Conservation (phyloP, 352 stramenopile genomes). For the Salisapilia sapeloensis region DNA sequence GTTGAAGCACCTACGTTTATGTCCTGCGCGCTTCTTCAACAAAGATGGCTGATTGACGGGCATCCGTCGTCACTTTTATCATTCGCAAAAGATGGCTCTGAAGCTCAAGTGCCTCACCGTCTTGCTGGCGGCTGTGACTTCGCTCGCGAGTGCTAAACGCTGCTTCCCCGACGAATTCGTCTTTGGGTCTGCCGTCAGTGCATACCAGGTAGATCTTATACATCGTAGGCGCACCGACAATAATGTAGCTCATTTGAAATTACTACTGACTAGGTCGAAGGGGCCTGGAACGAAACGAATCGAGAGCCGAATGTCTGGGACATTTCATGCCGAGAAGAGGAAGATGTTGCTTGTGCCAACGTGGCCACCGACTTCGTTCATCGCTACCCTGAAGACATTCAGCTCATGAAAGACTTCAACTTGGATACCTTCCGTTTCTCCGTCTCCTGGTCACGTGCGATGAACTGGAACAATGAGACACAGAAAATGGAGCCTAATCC, state of each 20-base stretch:
- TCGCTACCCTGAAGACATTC: slow-evolving; percentile 55
- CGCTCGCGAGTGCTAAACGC: too few species aligned
- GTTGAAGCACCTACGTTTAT: too few species aligned
- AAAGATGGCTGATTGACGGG: too few species aligned
- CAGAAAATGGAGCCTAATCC: slow-evolving; percentile 41
- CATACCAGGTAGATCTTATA: too few species aligned
- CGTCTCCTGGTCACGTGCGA: slow-evolving; percentile 78
- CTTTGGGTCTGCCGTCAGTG: slow-evolving; percentile 11
- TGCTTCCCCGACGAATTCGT: slow-evolving; percentile 17
- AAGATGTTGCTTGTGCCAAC: slow-evolving; percentile 26
- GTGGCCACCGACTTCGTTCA: slow-evolving; percentile 80
- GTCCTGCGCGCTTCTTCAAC: too few species aligned
- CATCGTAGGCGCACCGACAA: too few species aligned
- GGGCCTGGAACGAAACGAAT: not conserved
- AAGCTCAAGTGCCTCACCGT: too few species aligned
- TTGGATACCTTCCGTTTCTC: slow-evolving; percentile 79
- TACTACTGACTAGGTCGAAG: not conserved
- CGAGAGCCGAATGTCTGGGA: not conserved
- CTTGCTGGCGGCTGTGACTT: too few species aligned
- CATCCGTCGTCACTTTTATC: too few species aligned
- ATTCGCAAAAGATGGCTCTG: too few species aligned
- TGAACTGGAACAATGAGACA: slow-evolving; percentile 47
- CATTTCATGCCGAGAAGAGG: slow-evolving; percentile 1
- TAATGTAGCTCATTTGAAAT: too few species aligned
- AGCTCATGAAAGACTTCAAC: slow-evolving; percentile 63